Conservation (phyloP, 352 stramenopile genomes). For the Phytophthora pluvialis region DNA sequence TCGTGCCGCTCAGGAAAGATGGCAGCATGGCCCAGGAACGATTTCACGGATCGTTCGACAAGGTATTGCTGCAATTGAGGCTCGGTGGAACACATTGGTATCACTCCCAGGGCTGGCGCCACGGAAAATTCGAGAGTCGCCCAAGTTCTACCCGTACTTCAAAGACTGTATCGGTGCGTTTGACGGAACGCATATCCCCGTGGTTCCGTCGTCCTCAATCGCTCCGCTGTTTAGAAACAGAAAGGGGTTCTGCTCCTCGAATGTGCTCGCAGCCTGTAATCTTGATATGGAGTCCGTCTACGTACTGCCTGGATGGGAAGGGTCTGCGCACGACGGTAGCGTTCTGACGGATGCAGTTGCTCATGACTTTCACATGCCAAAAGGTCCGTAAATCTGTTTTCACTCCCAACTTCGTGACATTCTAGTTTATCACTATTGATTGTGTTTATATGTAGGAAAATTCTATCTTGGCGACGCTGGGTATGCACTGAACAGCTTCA, state of each 20-base stretch:
- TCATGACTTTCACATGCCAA: not conserved
- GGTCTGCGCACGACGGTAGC: not conserved
- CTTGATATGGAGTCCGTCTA: slow-evolving; percentile 1
- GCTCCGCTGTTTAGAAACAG: slow-evolving; percentile 1
- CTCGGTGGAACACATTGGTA: not conserved
- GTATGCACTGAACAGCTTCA: slow-evolving; percentile 3
- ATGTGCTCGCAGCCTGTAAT: not conserved
- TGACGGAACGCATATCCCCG: slow-evolving; percentile 11
- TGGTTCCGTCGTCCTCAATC: not conserved
- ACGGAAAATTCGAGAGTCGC: not conserved
- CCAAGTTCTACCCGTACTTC: slow-evolving; percentile 12
- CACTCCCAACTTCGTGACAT: too few relatives aligned
- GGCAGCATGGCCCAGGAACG: not conserved
- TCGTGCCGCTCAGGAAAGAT: not conserved
- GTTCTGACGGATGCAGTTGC: not conserved
- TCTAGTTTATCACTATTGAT: too few relatives aligned
- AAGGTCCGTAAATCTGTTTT: not conserved
- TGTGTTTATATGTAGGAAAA: not conserved
- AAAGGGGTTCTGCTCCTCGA: slow-evolving; percentile 6
- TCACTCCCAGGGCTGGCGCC: not conserved
- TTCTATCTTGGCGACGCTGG: not conserved
- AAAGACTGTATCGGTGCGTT: slow-evolving; percentile 8
- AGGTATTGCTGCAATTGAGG: not conserved
- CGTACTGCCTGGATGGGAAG: not conserved
- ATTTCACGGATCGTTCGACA: slow-evolving; percentile 1